Conservation (phyloP, 495 filamentous ascomycete genomes). For the Lindgomyces ingoldianus region DNA sequence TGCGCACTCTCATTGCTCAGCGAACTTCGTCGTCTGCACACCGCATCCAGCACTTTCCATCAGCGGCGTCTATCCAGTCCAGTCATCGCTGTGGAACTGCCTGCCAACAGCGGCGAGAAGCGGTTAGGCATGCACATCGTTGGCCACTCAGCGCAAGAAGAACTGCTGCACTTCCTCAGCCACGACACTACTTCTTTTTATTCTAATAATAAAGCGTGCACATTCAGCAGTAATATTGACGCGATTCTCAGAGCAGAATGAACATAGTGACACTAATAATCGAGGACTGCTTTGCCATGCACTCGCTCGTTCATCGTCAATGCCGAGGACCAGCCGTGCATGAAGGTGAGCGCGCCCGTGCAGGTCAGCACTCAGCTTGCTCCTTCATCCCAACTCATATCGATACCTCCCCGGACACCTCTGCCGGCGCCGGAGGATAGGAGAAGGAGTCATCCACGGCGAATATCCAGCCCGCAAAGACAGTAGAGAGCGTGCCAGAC, state of each 20-base stretch:
- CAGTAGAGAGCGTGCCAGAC: background rate
- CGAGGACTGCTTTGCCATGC: background rate
- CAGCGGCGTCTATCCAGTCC: constrained; percentile 18
- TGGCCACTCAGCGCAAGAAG: constrained; percentile 21
- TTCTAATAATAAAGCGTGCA: constrained; percentile 9
- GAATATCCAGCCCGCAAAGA: background rate
- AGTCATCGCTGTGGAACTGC: background rate
- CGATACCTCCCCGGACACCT: background rate
- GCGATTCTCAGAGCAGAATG: too few species aligned
- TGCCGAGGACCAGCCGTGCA: background rate
- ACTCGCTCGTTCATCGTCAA: background rate
- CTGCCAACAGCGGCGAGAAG: background rate
- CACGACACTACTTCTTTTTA: background rate
- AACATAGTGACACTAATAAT: too few species aligned
- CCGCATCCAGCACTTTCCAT: constrained; percentile 3
- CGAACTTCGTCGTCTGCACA: constrained; percentile 6
- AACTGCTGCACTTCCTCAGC: background rate
- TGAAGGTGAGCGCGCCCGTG: background rate
- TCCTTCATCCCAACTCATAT: background rate
- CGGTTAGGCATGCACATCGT: constrained; percentile 4
- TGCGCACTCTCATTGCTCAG: constrained; percentile 26
- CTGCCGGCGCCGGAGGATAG: background rate
- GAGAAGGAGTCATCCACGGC: background rate
- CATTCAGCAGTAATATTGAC: too few species aligned
- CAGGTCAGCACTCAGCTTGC: background rate